Percentiles rank a stretch among this genome's conserved stretches.
Evolutionary conservation across 495 filamentous ascomycete species (phyloP).

Genomic region (Penicillium malachiteum): DNA sequence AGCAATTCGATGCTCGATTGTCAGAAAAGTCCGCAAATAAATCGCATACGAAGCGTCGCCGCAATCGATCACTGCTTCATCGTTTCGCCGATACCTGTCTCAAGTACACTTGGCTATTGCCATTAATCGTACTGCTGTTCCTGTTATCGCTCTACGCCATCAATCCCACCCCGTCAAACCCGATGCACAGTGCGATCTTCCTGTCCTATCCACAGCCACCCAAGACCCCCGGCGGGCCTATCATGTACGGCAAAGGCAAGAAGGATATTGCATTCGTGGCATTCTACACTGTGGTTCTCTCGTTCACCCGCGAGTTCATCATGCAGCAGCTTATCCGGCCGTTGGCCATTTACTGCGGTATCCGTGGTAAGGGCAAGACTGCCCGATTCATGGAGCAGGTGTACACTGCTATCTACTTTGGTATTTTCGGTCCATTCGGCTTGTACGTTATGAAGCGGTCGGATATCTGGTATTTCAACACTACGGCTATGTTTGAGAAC

Average conservation of each 20-base stretch:
- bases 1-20: conserved; percentile 21
- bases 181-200: conserved; percentile 83
- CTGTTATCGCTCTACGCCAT: conserved; percentile 68
- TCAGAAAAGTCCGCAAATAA: conserved; percentile 35
- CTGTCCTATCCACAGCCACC: conserved; percentile 80
- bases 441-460: conserved; percentile 90
- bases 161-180: conserved; percentile 80
- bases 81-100: conserved; percentile 65
- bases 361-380: conserved; percentile 75
- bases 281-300: conserved; percentile 87
- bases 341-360: conserved; percentile 65
- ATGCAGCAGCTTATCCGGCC: conserved; percentile 92
- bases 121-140: conserved; percentile 65
- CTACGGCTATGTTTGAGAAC: conserved; percentile 81
- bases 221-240: conserved; percentile 49
- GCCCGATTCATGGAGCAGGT: conserved; percentile 95
- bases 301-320: conserved; percentile 92
- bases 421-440: conserved; percentile 78
- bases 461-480: conserved; percentile 98
- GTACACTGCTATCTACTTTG: conserved; percentile 97
- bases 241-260: conserved; percentile 86
- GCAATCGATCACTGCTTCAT: conserved; percentile 59
- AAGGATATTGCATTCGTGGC: conserved; percentile 83
- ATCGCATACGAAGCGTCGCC: conserved; percentile 48
- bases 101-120: conserved; percentile 79